Conservation (phyloP, 2,329 filamentous ascomycete genomes). For the Aspergillus fischeri region DNA sequence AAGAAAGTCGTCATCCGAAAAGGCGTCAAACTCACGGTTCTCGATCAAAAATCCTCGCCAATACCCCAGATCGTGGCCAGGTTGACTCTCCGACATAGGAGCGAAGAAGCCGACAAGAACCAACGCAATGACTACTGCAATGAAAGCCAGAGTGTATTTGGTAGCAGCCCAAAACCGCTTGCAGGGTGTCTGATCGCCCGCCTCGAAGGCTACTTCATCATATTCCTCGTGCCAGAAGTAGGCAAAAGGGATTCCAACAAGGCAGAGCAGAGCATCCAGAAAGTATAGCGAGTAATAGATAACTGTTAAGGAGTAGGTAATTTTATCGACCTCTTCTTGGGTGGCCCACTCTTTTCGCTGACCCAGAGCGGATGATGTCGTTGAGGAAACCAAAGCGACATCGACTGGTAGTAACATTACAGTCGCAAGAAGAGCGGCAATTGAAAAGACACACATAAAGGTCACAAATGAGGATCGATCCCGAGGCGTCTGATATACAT, state of each 20-base stretch:
- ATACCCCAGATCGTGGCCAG: conserved; percentile 75
- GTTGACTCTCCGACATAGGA: conserved; percentile 67
- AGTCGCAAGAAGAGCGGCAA: conserved; percentile 84
- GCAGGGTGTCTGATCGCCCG: conserved; percentile 67
- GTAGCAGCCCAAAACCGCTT: conserved; percentile 75
- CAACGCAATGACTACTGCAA: conserved; percentile 68
- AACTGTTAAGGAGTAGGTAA: conserved; percentile 74
- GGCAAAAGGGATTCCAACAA: conserved; percentile 86
- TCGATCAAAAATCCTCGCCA: conserved; percentile 80
- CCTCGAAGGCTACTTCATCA: conserved; percentile 81
- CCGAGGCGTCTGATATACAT: conserved; percentile 83
- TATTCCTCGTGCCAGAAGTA: conserved; percentile 99
- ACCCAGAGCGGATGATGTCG: conserved; percentile 68
- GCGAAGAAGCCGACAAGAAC: conserved; percentile 95
- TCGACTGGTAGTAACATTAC: conserved; percentile 91
- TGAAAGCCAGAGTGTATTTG: conserved; percentile 86
- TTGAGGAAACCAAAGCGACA: conserved; percentile 89
- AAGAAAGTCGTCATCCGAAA: not conserved
- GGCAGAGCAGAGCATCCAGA: conserved; percentile 81
- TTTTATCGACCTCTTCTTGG: conserved; percentile 70
- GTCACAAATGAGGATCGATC: conserved; percentile 82
- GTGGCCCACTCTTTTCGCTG: conserved; percentile 94
- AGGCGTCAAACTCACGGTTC: conserved; percentile 57
- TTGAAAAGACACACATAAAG: conserved; percentile 77
- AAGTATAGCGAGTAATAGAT: conserved; percentile 94